A percentile compares a stretch with the other conserved stretches of the same genome.
Evolutionary conservation across 495 filamentous ascomycete species (phyloP).

Genomic region (Stereocaulon alpinum): DNA sequence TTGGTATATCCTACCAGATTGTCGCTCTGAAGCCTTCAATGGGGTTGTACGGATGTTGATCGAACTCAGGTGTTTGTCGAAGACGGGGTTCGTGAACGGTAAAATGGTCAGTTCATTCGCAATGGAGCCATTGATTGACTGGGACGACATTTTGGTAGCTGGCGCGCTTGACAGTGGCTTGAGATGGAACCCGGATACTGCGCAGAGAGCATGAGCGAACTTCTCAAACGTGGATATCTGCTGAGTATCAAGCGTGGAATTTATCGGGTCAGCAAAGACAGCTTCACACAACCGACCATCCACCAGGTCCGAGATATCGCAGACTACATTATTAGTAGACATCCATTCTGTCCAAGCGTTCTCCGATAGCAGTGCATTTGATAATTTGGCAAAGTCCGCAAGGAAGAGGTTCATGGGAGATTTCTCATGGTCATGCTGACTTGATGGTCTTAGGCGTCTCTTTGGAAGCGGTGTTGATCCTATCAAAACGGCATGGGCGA

Average conservation of each 20-base stretch:
- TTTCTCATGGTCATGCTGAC: neutral
- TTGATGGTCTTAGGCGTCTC: neutral
- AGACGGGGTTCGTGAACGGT: slow-evolving; percentile 48
- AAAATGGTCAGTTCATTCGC: slow-evolving; percentile 33
- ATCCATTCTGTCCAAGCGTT: slow-evolving; percentile 16
- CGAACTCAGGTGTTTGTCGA: slow-evolving; percentile 47
- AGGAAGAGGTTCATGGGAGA: slow-evolving; percentile 9
- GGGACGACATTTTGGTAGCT: neutral
- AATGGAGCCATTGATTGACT: slow-evolving; percentile 14
- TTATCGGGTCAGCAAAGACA: neutral
- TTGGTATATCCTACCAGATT: slow-evolving; percentile 35
- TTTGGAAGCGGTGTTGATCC: slow-evolving; percentile 3
- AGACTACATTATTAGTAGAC: slow-evolving; percentile 19
- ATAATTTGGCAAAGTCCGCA: slow-evolving; percentile 1
- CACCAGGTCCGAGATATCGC: slow-evolving; percentile 51
- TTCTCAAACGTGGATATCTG: neutral
- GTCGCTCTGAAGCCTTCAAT: slow-evolving; percentile 14
- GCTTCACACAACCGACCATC: slow-evolving; percentile 51
- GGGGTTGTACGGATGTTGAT: slow-evolving; percentile 37
- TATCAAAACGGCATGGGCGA: slow-evolving; percentile 14
- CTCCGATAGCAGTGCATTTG: slow-evolving; percentile 1
- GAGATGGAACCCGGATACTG: slow-evolving; percentile 1
- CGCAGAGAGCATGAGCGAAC: slow-evolving; percentile 6
- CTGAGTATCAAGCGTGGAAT: neutral
- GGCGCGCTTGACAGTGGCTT: neutral